Percentiles rank a stretch among this genome's conserved stretches.
Evolutionary conservation across 2,329 filamentous ascomycete genomes (phyloP).

Genomic region (Ophiostoma piceae): DNA sequence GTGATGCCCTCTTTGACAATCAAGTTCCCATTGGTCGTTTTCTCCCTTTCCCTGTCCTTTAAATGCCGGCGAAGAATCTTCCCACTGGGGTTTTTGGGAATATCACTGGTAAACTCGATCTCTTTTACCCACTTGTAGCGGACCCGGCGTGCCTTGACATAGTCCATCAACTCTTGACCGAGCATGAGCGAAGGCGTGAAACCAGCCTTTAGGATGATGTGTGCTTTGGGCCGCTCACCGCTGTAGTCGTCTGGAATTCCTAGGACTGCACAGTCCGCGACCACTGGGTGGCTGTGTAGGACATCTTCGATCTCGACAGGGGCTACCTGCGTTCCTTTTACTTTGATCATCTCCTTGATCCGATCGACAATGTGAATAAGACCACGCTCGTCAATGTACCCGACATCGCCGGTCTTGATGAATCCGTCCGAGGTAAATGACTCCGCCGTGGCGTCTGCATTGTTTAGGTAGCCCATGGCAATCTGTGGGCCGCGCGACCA

Average conservation of each 20-base stretch:
- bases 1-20: neutral
- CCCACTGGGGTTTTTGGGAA: constrained; percentile 62
- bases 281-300: constrained; percentile 40
- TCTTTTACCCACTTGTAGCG: constrained; percentile 61
- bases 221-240: constrained; percentile 63
- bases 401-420: constrained; percentile 35
- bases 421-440: constrained; percentile 61
- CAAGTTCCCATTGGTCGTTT: neutral
- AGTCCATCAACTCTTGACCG: neutral
- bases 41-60: neutral
- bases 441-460: constrained; percentile 58
- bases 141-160: constrained; percentile 35
- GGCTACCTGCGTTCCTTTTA: constrained; percentile 53
- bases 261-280: constrained; percentile 56
- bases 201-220: constrained; percentile 38
- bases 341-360: constrained; percentile 43
- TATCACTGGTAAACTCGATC: constrained; percentile 58
- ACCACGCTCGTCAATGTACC: constrained; percentile 54
- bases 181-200: constrained; percentile 30
- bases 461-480: constrained; percentile 67
- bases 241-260: constrained; percentile 55
- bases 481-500: constrained; percentile 67
- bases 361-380: constrained; percentile 49
- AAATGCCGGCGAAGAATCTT: constrained; percentile 37
- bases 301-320: constrained; percentile 48